Conservation (phyloP, 2,329 filamentous ascomycete species). For the Alternaria novae-zelandiae region DNA sequence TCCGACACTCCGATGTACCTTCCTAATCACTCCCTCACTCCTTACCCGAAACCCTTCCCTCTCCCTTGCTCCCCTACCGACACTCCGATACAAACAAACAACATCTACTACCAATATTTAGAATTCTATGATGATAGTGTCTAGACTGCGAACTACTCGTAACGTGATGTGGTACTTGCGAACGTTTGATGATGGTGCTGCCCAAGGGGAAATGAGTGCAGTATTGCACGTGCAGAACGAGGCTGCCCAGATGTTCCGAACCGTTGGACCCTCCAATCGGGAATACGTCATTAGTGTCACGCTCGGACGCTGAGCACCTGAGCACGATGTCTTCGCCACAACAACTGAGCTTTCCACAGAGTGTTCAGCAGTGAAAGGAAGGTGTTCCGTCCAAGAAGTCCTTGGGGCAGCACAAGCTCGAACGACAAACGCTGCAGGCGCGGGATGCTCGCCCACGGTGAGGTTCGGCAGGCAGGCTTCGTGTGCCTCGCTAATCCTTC, state of each 20-base stretch:
- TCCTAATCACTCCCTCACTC: conserved; percentile 27
- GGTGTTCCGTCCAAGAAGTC: background rate
- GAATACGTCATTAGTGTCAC: conserved; percentile 12
- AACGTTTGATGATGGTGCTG: background rate
- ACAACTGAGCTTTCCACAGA: background rate
- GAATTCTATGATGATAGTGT: background rate
- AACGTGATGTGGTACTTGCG: background rate
- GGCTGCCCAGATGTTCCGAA: conserved; percentile 7
- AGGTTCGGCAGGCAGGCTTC: conserved; percentile 21
- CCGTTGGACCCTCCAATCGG: conserved; percentile 4
- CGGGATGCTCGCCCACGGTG: conserved; percentile 14
- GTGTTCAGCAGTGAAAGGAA: background rate
- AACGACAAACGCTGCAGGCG: background rate
- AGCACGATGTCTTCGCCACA: background rate
- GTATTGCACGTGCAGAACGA: conserved; percentile 5
- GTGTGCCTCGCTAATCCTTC: conserved; percentile 24
- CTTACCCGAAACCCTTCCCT: conserved; percentile 9
- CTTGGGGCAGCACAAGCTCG: background rate
- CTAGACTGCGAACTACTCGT: background rate
- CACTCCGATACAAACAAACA: conserved; percentile 17
- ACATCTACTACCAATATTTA: conserved; percentile 13
- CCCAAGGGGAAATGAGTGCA: background rate
- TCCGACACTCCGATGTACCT: conserved; percentile 13
- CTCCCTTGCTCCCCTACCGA: conserved; percentile 15
- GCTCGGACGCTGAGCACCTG: conserved; percentile 9